These are phyloP conservation scores for Pouteria glomerata DNA, from an alignment of 148 eudicot genomes.

Conservation along the genomic window DNA sequence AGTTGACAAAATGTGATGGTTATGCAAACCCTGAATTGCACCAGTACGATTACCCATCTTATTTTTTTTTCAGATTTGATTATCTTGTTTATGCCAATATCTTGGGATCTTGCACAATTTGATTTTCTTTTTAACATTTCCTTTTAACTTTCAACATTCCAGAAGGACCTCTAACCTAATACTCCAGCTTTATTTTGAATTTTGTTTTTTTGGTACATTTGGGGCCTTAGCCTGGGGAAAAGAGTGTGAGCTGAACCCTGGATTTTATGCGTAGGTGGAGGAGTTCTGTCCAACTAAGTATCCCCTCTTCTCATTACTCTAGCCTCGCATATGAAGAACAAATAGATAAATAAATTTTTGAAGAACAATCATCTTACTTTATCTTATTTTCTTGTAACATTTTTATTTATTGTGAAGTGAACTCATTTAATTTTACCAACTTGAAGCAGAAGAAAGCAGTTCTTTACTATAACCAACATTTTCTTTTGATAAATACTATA, in stretches of 20 bases:
- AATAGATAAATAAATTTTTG: not conserved
- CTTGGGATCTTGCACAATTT: not conserved
- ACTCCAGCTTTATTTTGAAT: not conserved
- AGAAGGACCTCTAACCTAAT: not conserved
- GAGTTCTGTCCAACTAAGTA: too few relatives aligned
- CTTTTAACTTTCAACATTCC: not conserved
- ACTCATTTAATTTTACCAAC: not conserved
- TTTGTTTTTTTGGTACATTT: too few relatives aligned
- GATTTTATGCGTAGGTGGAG: too few relatives aligned
- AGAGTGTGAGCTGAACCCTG: too few relatives aligned
- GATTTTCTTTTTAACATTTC: not conserved
- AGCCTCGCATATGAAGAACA: too few relatives aligned
- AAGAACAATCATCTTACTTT: not conserved
- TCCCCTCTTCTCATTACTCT: too few relatives aligned
- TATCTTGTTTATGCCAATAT: not conserved
- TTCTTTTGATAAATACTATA: too few relatives aligned
- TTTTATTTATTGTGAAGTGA: not conserved
- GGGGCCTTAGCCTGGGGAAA: too few relatives aligned
- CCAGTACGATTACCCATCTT: too few relatives aligned
- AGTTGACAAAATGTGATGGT: not conserved
- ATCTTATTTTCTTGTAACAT: not conserved
- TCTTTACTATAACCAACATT: not conserved
- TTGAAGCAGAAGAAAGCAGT: not conserved
- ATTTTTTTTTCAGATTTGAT: not conserved
- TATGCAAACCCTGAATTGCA: not conserved